Evolutionary conservation across 805 yeast genomes (phyloP).

Genomic region (Candida easanensis): DNA sequence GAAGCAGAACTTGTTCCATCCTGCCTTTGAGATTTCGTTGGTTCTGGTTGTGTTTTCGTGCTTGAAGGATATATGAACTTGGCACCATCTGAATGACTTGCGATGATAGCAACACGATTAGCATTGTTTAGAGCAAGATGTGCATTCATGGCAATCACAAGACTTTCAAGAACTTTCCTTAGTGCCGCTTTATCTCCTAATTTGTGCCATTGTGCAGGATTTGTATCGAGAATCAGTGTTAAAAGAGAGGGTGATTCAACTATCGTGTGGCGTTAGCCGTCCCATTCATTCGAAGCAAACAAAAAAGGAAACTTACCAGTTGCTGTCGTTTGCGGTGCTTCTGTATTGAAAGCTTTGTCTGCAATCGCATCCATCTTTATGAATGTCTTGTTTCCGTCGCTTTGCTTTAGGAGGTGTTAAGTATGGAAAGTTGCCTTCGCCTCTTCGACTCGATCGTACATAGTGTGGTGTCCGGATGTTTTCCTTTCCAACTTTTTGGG

Average conservation of each 20-base stretch:
- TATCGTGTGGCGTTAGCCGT: conserved; percentile 11
- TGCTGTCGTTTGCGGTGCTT: conserved; percentile 24
- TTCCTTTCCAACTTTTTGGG: no score
- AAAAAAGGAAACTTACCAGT: conserved; percentile 30
- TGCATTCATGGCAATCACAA: conserved; percentile 79
- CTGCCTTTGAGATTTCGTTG: not conserved
- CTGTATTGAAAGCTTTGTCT: conserved; percentile 47
- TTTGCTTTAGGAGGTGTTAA: no score
- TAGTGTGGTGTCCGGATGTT: not conserved
- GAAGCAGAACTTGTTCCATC: no score
- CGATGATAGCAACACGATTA: conserved; percentile 78
- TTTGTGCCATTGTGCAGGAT: conserved; percentile 52
- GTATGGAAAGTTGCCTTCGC: no score
- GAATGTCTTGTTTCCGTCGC: no score
- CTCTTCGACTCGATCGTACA: no score
- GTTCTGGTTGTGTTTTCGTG: not conserved
- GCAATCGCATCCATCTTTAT: conserved; percentile 64
- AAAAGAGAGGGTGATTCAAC: conserved; percentile 79
- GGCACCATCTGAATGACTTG: conserved; percentile 71
- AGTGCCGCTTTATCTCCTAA: conserved; percentile 27
- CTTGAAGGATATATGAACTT: conserved; percentile 63
- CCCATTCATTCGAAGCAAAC: not conserved
- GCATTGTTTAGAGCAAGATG: conserved; percentile 83
- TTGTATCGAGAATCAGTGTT: conserved; percentile 73
- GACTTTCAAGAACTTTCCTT: conserved; percentile 49